Conservation (phyloP, 176 grass and related monocot species). For the Tillandsia fasciculata region DNA sequence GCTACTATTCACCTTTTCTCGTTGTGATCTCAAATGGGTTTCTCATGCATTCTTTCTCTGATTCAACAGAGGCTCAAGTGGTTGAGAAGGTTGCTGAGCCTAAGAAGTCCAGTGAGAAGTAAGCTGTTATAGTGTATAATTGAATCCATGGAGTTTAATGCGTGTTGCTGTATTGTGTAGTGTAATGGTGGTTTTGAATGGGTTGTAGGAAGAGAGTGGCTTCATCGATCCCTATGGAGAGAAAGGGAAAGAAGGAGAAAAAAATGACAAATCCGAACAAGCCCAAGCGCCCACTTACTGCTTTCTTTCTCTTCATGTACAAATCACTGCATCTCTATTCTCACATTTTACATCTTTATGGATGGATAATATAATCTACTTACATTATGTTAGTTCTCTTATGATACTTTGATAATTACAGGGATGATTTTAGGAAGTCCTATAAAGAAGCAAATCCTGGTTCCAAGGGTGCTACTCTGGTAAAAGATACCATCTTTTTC, state of each 20-base stretch:
- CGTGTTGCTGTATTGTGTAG: background rate
- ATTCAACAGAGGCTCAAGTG: too few species aligned
- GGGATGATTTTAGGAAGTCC: slow-evolving; percentile 68
- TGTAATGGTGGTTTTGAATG: background rate
- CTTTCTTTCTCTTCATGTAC: too few species aligned
- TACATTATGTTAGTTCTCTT: background rate
- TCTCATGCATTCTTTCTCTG: background rate
- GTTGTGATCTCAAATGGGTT: background rate
- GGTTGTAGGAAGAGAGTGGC: slow-evolving; percentile 32
- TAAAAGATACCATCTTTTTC: background rate
- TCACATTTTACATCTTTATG: background rate
- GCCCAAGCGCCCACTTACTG: too few species aligned
- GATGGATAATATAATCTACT: background rate
- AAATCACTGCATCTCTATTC: background rate
- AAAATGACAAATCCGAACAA: slow-evolving; percentile 25
- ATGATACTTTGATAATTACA: slow-evolving; percentile 12
- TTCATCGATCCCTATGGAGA: slow-evolving; percentile 17
- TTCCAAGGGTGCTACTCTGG: slow-evolving; percentile 33
- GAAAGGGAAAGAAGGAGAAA: slow-evolving; percentile 31
- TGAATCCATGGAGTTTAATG: background rate
- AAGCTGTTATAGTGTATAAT: background rate
- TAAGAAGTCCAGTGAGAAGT: slow-evolving; percentile 38
- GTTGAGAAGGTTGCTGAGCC: slow-evolving; percentile 35
- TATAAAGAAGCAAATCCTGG: slow-evolving; percentile 65
- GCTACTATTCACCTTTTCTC: background rate